Evolutionary conservation across 306 rosid genomes (phyloP).

Genomic region (Purshia tridentata): DNA sequence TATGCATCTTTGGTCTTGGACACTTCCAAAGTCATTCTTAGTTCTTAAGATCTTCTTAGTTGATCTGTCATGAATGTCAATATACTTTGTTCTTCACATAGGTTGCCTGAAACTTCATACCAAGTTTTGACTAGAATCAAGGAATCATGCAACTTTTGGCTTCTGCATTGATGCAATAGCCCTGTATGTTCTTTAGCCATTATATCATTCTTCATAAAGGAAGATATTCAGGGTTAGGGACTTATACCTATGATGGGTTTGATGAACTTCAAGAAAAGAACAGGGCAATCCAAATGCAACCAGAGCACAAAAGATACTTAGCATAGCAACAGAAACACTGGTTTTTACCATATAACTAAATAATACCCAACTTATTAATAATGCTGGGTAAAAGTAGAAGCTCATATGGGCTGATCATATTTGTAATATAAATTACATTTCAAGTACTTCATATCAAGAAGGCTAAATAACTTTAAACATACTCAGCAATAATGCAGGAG

Average conservation of each 20-base stretch:
- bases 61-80: neutral
- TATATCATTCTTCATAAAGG: neutral
- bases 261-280: neutral
- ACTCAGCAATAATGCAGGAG: neutral
- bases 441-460: neutral
- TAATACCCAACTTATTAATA: neutral
- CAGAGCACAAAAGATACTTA: neutral
- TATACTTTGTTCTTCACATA: neutral
- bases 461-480: neutral
- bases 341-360: neutral
- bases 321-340: neutral
- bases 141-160: no score
- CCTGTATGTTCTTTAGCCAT: neutral
- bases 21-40: constrained; percentile 12
- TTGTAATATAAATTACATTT: neutral
- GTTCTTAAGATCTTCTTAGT: constrained; percentile 1
- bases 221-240: no score
- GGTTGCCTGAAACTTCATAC: neutral
- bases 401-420: neutral
- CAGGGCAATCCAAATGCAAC: neutral
- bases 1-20: constrained; percentile 23
- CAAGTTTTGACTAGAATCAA: no score
- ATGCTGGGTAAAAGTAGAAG: neutral
- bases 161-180: neutral
- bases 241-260: neutral